Conservation (phyloP, 2,329 filamentous ascomycete genomes). For the Erysiphe neolycopersici region DNA sequence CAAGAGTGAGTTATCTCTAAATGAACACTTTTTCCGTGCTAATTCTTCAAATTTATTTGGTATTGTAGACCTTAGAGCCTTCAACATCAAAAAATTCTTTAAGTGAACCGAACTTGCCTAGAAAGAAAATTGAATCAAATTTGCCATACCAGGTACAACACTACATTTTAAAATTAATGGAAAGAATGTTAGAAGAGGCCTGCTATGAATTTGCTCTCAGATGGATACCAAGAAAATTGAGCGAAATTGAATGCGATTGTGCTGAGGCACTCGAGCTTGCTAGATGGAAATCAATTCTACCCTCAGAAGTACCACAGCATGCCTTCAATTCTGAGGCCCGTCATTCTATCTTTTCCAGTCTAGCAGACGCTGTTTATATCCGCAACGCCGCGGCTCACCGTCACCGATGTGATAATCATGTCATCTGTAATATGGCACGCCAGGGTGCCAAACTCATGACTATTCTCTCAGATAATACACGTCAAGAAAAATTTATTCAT, state of each 20-base stretch:
- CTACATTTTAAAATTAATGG: slow-evolving; percentile 11
- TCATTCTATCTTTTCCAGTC: slow-evolving; percentile 4
- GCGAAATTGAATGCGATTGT: slow-evolving; percentile 9
- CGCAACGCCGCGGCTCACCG: slow-evolving; percentile 12
- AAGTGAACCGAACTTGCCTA: not conserved
- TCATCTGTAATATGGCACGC: slow-evolving; percentile 8
- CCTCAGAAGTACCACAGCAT: slow-evolving; percentile 5
- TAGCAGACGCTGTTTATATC: slow-evolving; percentile 10
- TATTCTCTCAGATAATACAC: slow-evolving; percentile 9
- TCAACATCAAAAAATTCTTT: not conserved
- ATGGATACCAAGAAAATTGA: slow-evolving; percentile 9
- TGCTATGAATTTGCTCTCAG: slow-evolving; percentile 11
- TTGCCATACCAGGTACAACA: slow-evolving; percentile 14
- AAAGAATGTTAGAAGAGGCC: slow-evolving; percentile 11
- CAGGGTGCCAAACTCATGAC: slow-evolving; percentile 11
- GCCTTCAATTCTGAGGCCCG: slow-evolving; percentile 5
- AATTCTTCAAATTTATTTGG: not conserved
- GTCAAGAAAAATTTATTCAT: slow-evolving; percentile 8
- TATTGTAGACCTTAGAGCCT: not conserved
- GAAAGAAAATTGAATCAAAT: slow-evolving; percentile 5
- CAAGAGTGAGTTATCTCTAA: not conserved
- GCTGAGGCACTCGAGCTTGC: slow-evolving; percentile 11
- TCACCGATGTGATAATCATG: slow-evolving; percentile 10
- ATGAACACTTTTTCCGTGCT: not conserved
- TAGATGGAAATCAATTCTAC: slow-evolving; percentile 9